Base-by-base conservation (phyloP, 495 filamentous ascomycete species). In the Xylaria telfairii region DNA sequence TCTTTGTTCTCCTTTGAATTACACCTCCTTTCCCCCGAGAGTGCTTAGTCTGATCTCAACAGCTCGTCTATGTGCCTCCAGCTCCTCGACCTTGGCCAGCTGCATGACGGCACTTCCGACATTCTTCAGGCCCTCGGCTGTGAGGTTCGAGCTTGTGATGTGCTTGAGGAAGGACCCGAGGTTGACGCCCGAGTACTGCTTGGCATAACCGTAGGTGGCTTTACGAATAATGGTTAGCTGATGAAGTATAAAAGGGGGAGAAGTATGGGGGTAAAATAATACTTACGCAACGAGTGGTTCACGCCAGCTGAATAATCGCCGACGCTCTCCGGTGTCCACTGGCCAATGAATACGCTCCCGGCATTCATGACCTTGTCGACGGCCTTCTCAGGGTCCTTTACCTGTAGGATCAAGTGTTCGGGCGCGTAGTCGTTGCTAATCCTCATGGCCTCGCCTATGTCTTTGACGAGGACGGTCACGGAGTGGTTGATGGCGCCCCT, bases 221-320 rank as follows among this genome's bases (percentile, higher is more conserved):
- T 69, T 26, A n/a, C 17, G 26, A 62, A 28, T 3, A 41, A 17
- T 47, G 10, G 49, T 70, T 49, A 70, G 68, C 21, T 12, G n/a
- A 19, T 15, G 6, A 62, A 28, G 34, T 5, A 9, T 17, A 41
- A 13, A 3, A 34, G 15, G 19, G 24, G 12, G 34, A 56, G 30
- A 1, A 61, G 47, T 9, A 13, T 12, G 26, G 67, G 42, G 49
- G 5, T 7, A 26, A 34, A 37, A 42, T 30, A 41, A 26, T 41
- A 91, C 92, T 88, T 90, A 97, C 94, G 96, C 73, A 99, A 82
- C 46, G 93, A 95, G 82, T 99, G 96, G 81, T 99, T 99, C 12
- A 98, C 95, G 74, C 96, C 96, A 24, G 96, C 96, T 62, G 93
- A 97, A 82, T 99, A 99, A 79, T 99, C 96, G 28, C 96, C 96